A percentile compares a stretch with the other conserved stretches of the same genome.
Evolutionary conservation across 1,139 yeast species (phyloP).

Genomic region (Kluyveromyces sp.): DNA sequence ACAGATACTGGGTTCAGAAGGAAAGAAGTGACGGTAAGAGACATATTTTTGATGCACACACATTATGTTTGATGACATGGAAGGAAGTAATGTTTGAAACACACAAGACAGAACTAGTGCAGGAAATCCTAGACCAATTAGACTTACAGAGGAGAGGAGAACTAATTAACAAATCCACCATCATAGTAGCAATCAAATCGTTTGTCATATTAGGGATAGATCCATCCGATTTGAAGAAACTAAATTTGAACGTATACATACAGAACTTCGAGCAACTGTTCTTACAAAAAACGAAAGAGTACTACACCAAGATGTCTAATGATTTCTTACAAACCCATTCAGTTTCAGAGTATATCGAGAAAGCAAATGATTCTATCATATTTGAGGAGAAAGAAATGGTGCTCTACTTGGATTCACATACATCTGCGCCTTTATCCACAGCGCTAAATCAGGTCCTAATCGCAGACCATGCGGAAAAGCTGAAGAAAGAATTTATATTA

Average conservation of each 20-base stretch:
- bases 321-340: slow-evolving; percentile 64
- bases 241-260: slow-evolving; percentile 75
- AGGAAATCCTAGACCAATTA: slow-evolving; percentile 69
- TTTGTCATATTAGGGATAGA: slow-evolving; percentile 74
- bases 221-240: slow-evolving; percentile 74
- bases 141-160: slow-evolving; percentile 76
- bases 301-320: slow-evolving; percentile 64
- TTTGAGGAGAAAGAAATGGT: slow-evolving; percentile 79
- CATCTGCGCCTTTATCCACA: slow-evolving; percentile 69
- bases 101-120: slow-evolving; percentile 52
- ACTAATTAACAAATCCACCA: slow-evolving; percentile 57
- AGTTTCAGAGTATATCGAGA: slow-evolving; percentile 84
- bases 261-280: slow-evolving; percentile 73
- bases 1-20: slow-evolving; percentile 95
- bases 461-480: slow-evolving; percentile 65
- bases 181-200: slow-evolving; percentile 75
- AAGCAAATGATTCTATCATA: slow-evolving; percentile 72
- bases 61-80: slow-evolving; percentile 85
- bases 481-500: slow-evolving; percentile 69
- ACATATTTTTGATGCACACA: slow-evolving; percentile 84
- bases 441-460: slow-evolving; percentile 72
- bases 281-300: slow-evolving; percentile 63
- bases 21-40: slow-evolving; percentile 94
- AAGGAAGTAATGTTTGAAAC: slow-evolving; percentile 70
- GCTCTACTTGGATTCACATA: slow-evolving; percentile 78